These are phyloP conservation scores for Colletotrichum cordylinicola DNA, from an alignment of 2,329 filamentous ascomycete species.

Conservation along the genomic window DNA sequence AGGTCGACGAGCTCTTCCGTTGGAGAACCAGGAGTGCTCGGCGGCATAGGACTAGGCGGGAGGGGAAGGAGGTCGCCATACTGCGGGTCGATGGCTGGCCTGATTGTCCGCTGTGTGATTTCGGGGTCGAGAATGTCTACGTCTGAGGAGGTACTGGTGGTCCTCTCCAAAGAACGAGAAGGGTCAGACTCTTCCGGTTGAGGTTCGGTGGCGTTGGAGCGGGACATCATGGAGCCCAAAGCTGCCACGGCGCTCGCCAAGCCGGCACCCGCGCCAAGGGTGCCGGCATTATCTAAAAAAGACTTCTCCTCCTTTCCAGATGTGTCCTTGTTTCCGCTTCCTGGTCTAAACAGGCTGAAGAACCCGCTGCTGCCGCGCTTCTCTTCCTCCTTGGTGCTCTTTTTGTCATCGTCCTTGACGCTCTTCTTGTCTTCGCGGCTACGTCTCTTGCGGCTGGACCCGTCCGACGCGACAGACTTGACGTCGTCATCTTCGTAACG, in stretches of 20 bases:
- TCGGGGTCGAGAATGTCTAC: constrained; percentile 59
- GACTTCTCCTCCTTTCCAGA: constrained; percentile 40
- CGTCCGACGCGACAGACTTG: constrained; percentile 46
- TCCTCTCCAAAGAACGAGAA: not conserved
- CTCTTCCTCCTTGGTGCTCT: constrained; percentile 41
- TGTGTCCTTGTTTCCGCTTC: constrained; percentile 40
- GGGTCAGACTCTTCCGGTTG: constrained; percentile 36
- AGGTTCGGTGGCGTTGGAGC: constrained; percentile 52
- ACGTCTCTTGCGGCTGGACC: constrained; percentile 29
- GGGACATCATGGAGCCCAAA: constrained; percentile 43
- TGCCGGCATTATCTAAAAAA: constrained; percentile 78
- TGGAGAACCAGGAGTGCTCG: constrained; percentile 61
- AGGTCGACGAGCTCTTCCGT: constrained; percentile 43
- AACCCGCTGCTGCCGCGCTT: constrained; percentile 50
- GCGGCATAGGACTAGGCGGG: constrained; percentile 69
- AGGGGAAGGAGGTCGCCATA: constrained; percentile 70
- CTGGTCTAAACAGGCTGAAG: constrained; percentile 54
- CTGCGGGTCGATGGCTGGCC: constrained; percentile 70
- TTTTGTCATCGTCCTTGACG: constrained; percentile 41
- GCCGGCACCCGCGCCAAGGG: constrained; percentile 74
- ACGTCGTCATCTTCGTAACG: constrained; percentile 52
- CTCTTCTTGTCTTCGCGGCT: constrained; percentile 39
- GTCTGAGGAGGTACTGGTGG: constrained; percentile 23
- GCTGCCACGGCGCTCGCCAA: constrained; percentile 56
- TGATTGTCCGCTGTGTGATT: constrained; percentile 62